Evolutionary conservation across 768 basidiomycete genomes (phyloP), one percentile per base, ranked within the genome.

Genomic region (Mrakia gelida): DNA sequence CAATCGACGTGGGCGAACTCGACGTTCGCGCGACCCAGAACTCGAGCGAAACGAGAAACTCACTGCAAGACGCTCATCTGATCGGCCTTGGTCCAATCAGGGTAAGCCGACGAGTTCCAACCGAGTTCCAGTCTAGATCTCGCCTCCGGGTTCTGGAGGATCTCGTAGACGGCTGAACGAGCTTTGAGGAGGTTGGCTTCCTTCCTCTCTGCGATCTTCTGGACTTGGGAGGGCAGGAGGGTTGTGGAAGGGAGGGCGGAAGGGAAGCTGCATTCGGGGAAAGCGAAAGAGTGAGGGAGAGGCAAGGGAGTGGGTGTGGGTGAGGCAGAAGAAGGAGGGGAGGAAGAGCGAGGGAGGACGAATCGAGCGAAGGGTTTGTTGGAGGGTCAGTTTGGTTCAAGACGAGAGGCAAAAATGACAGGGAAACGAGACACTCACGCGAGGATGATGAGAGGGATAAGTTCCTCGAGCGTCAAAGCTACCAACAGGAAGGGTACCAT

Each of bases 141-240:
- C 38, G 32, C 18, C 18, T 45, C 67, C 38, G 26, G 10, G 38
- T 41, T 70, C 67, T 70, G 67, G 21, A 70, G 34, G 67, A 70
- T 70, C 21, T 70, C 67, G 67, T 70, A 70, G 34, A 70, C 38
- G 34, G 67, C 67, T 13, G 34, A 41, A 6, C 67, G 67, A n/a
- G 67, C 67, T 38, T 70, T 70, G 34, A 70, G 34, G 13, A 70
- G 67, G 34, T 70, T 70, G 34, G 67, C 67, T 23, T 70, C 67
- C 67, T 43, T 70, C 11, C 34, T 26, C 23, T 70, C 67, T 21
- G 34, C 34, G 34, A 70, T 70, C 41, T 70, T 70, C 2, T 10
- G 21, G 9, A 26, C 26, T 16, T 70, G 67, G 26, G 67, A 70
- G 23, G 67, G 67, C 26, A 70, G 67, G 18, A 70, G 67, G 34